Evolutionary conservation across 208 protist genomes (phyloP).

Genomic region (Trichomonas tenax): DNA sequence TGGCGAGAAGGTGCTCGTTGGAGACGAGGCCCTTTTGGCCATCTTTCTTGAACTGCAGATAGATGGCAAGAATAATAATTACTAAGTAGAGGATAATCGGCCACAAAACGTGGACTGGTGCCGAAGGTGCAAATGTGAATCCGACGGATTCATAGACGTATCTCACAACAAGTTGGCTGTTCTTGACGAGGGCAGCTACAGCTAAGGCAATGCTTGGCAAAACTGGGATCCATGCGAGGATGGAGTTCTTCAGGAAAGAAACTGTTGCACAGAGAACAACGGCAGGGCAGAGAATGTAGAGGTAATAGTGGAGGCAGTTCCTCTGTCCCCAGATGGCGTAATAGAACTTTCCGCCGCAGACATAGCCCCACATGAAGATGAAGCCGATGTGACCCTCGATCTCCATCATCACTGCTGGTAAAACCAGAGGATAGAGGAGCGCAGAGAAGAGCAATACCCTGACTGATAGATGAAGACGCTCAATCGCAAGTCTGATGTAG

Average conservation of each 20-base stretch:
- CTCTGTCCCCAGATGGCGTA: background rate
- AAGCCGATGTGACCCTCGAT: background rate
- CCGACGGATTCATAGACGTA: background rate
- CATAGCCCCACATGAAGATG: background rate
- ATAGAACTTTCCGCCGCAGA: background rate
- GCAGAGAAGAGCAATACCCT: background rate
- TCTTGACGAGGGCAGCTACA: background rate
- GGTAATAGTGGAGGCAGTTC: background rate
- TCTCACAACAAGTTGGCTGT: background rate
- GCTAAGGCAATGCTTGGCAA: background rate
- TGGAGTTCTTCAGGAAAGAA: background rate
- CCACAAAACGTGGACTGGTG: background rate
- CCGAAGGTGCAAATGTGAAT: background rate
- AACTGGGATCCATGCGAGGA: background rate
- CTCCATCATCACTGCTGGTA: background rate
- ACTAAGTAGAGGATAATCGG: background rate
- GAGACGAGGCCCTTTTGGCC: no score
- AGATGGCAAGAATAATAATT: no score
- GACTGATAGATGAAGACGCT: background rate
- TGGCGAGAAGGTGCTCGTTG: no score
- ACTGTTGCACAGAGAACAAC: background rate
- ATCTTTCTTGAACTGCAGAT: no score
- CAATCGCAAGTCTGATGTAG: background rate
- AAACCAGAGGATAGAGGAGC: background rate
- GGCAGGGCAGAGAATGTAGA: background rate